Base-by-base conservation (phyloP, 306 rosid genomes). In the Trifolium dubium region DNA sequence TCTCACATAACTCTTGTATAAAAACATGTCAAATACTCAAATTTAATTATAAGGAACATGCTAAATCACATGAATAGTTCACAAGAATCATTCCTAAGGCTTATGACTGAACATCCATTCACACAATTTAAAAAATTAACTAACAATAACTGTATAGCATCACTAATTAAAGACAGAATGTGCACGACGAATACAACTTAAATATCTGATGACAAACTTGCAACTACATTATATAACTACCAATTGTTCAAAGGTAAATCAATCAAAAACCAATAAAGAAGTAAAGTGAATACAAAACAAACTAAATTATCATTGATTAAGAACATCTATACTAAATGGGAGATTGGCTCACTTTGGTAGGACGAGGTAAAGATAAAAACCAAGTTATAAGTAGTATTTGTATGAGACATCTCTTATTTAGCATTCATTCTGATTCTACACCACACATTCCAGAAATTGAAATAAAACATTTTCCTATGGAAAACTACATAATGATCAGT, bases 361-460 rank as follows among this genome's bases (percentile, higher is more conserved):
- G 30, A 59, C 1, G 58, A 37, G 50, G 31, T 23, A 53, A 72
- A 43, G 35, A 34, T 13, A 62, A 44, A 13, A 74, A 53, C 28
- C 59, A 53, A 18, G 59, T 53, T 19, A 49, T 2, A 73, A n/a
- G n/a, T n/a, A 28, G 8, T 18, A 64, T 63, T 49, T 70, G 72
- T 46, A 64, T 11, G 29, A 39, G 64, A 63, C 13, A 63, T 47
- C 69, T 50, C 55, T 64, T 43, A 72, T 40, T 35, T 49, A 47
- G 17, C 64, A 75, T n/a, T 37, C n/a, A n/a, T n/a, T n/a, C n/a
- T 54, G 58, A 60, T 61, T 72, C 58, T 73, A 35, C 70, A 17
- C 35, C 71, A 50, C 19, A 49, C 18, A 39, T 62, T 63, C 47
- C 67, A 64, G 10, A 69, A 59, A 58, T 69, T 5, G 15, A 58